Evolutionary conservation across 306 rosid genomes (phyloP).

Genomic region (Gleditsia sinensis): DNA sequence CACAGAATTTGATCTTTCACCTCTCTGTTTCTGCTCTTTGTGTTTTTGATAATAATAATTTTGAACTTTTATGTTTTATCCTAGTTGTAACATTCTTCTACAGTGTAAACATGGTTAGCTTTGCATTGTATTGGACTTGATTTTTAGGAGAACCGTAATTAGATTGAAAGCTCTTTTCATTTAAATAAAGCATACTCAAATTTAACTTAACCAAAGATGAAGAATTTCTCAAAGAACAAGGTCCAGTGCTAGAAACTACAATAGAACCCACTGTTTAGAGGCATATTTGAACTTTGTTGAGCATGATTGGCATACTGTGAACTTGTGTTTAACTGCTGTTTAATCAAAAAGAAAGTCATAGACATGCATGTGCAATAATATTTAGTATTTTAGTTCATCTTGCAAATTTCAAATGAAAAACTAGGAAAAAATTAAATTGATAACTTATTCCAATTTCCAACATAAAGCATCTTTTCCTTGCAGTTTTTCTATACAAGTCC

Average conservation of each 20-base stretch:
- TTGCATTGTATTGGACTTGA: background rate
- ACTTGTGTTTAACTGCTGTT: no score
- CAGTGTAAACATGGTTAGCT: background rate
- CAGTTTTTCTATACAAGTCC: slow-evolving; percentile 84
- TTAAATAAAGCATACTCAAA: background rate
- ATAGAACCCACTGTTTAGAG: no score
- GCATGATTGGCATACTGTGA: no score
- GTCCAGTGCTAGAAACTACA: background rate
- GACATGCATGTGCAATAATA: background rate
- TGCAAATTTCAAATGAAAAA: no score
- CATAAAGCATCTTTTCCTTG: slow-evolving; percentile 25
- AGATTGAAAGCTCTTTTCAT: background rate
- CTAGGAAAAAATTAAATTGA: slow-evolving; percentile 1
- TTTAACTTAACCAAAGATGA: background rate
- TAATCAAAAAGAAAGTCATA: no score
- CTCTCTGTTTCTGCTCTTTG: background rate
- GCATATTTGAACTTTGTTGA: no score
- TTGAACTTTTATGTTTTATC: background rate
- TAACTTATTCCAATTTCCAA: slow-evolving; percentile 7
- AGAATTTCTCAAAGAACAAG: background rate
- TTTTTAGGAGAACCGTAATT: background rate
- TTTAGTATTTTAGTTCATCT: no score
- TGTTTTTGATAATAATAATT: no score
- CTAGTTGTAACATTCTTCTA: background rate
- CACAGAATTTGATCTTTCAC: background rate